Evolutionary conservation across 2,329 filamentous ascomycete genomes (phyloP).

Genomic region (Tolypocladium cylindrosporum): DNA sequence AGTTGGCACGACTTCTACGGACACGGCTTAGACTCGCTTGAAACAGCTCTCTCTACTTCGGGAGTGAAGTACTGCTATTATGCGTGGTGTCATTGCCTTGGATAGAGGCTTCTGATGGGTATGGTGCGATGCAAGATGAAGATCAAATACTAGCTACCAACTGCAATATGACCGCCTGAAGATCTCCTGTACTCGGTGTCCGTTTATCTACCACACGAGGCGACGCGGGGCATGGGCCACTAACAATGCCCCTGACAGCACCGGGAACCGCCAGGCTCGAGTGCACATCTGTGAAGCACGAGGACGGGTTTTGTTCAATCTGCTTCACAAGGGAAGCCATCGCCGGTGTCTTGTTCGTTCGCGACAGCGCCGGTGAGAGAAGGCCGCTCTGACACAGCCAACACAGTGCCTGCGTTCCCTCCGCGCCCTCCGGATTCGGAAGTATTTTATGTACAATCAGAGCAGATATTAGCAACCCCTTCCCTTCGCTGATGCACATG

Average conservation of each 20-base stretch:
- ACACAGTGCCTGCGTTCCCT: slow-evolving; percentile 25
- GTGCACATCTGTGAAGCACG: slow-evolving; percentile 45
- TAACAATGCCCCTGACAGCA: slow-evolving; percentile 31
- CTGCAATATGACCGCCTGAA: background rate
- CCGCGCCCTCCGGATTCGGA: slow-evolving; percentile 31
- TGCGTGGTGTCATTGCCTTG: background rate
- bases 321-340: slow-evolving; percentile 36
- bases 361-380: slow-evolving; percentile 22
- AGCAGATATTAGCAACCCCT: background rate
- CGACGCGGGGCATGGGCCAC: background rate
- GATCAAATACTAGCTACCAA: background rate
- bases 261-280: slow-evolving; percentile 37
- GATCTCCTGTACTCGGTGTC: too few relatives aligned
- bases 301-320: slow-evolving; percentile 38
- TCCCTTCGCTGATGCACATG: background rate
- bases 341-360: slow-evolving; percentile 16
- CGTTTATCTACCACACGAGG: background rate
- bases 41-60: background rate
- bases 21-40: background rate
- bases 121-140: too few relatives aligned
- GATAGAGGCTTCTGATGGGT: background rate
- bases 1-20: background rate
- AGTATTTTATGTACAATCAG: slow-evolving; percentile 28
- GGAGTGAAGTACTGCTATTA: background rate
- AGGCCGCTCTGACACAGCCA: slow-evolving; percentile 28